Percentiles rank a stretch among this genome's conserved stretches.
Evolutionary conservation across 2,329 filamentous ascomycete species (phyloP).

Genomic region (Xylaria multiplex): DNA sequence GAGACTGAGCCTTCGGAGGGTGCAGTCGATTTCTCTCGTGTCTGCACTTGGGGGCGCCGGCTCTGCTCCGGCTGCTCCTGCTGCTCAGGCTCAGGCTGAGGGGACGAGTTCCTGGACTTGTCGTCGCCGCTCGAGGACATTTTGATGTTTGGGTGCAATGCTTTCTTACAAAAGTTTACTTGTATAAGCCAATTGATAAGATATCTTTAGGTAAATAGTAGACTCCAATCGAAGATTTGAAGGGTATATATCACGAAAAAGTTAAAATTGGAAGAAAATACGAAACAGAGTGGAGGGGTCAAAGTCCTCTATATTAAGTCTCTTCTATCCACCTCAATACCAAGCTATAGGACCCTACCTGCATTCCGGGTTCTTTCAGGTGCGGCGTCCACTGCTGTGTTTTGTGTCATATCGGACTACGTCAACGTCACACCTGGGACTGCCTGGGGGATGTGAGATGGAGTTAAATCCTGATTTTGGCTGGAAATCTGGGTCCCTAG

Average conservation of each 20-base stretch:
- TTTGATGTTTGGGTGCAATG: slow-evolving; percentile 11
- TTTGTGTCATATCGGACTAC: slow-evolving; percentile 30
- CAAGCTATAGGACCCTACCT: slow-evolving; percentile 25
- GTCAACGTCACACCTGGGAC: slow-evolving; percentile 35
- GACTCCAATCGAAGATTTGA: neutral
- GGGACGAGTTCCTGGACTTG: slow-evolving; percentile 34
- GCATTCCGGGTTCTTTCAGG: slow-evolving; percentile 19
- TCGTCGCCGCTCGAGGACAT: slow-evolving; percentile 40
- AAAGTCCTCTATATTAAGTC: slow-evolving; percentile 23
- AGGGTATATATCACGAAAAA: neutral
- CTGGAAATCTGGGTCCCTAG: slow-evolving; percentile 18
- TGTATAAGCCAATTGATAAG: neutral
- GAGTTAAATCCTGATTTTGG: slow-evolving; percentile 37
- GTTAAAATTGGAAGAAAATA: neutral
- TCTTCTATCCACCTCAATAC: neutral
- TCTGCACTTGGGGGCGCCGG: slow-evolving; percentile 16
- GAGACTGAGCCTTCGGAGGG: slow-evolving; percentile 33
- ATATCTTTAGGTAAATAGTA: neutral
- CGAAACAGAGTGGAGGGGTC: neutral
- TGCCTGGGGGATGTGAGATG: neutral
- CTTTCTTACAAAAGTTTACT: neutral
- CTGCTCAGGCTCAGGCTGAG: slow-evolving; percentile 27
- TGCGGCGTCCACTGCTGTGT: neutral
- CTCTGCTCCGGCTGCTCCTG: slow-evolving; percentile 17
- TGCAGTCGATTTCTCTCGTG: slow-evolving; percentile 33